Conservation (phyloP, 495 filamentous ascomycete species). For the Daldinia decipiens region DNA sequence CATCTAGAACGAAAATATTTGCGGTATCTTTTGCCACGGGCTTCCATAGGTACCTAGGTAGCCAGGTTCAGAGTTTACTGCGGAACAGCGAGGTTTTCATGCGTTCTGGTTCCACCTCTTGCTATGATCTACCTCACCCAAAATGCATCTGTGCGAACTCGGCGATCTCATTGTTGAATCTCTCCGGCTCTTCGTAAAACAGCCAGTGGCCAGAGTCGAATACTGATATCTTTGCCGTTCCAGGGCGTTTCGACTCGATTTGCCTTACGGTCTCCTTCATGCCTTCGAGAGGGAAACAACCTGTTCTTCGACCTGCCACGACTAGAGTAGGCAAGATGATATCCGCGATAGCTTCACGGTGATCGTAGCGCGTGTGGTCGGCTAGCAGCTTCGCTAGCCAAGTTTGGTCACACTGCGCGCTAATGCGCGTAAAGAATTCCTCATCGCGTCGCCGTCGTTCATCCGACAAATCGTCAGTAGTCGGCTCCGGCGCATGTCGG, state of each 20-base stretch:
- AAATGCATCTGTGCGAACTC: constrained; percentile 43
- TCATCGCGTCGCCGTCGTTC: constrained; percentile 47
- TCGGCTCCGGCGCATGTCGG: constrained; percentile 37
- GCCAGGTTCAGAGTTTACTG: no score
- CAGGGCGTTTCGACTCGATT: constrained; percentile 36
- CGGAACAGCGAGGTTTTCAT: no score
- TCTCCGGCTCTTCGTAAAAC: constrained; percentile 58
- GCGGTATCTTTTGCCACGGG: no score
- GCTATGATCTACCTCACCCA: background rate
- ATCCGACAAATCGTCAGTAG: constrained; percentile 20
- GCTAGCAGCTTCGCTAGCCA: constrained; percentile 58
- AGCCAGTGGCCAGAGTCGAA: constrained; percentile 59
- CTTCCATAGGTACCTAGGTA: no score
- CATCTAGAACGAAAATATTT: no score
- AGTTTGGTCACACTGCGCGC: constrained; percentile 49
- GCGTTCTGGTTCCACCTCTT: no score
- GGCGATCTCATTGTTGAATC: constrained; percentile 54
- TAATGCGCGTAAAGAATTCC: constrained; percentile 53
- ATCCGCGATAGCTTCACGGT: constrained; percentile 54
- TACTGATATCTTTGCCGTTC: constrained; percentile 44
- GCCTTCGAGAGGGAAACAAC: constrained; percentile 58
- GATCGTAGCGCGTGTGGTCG: constrained; percentile 60
- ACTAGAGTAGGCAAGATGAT: constrained; percentile 50
- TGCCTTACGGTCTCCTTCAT: constrained; percentile 52
- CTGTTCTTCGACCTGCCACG: constrained; percentile 53